These are phyloP conservation scores for Tolypocladium cylindrosporum DNA, from an alignment of 2,329 filamentous ascomycete genomes.

Conservation along the genomic window DNA sequence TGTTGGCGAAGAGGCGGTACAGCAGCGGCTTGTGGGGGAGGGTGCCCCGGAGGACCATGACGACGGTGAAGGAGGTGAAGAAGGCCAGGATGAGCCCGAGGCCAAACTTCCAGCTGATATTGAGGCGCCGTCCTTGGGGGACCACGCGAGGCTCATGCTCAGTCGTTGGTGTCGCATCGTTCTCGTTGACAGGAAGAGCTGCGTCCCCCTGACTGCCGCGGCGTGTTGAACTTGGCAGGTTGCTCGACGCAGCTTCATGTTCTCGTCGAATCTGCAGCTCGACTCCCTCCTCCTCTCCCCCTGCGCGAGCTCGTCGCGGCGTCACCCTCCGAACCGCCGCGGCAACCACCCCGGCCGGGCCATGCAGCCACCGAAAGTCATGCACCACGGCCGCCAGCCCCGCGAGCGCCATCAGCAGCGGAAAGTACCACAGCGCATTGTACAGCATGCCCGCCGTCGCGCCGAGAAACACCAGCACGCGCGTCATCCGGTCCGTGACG, in stretches of 20 bases:
- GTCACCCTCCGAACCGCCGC: slow-evolving; percentile 8
- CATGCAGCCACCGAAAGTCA: slow-evolving; percentile 43
- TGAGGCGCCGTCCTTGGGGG: not conserved
- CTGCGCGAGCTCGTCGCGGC: not conserved
- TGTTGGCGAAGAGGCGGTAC: slow-evolving; percentile 58
- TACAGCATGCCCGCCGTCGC: slow-evolving; percentile 59
- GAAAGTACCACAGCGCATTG: slow-evolving; percentile 68
- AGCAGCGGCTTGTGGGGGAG: slow-evolving; percentile 30
- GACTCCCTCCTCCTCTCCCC: not conserved
- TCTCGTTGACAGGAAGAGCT: slow-evolving; percentile 7
- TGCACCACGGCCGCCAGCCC: slow-evolving; percentile 43
- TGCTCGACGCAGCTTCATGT: no score
- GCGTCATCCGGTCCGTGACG: slow-evolving; percentile 53
- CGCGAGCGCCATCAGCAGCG: slow-evolving; percentile 46
- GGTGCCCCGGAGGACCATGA: slow-evolving; percentile 42
- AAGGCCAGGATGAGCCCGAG: slow-evolving; percentile 34
- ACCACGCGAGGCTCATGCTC: no score
- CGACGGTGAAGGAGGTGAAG: slow-evolving; percentile 42
- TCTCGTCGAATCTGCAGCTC: not conserved
- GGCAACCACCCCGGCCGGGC: no score
- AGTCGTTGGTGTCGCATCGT: slow-evolving; percentile 16
- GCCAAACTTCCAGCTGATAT: slow-evolving; percentile 36
- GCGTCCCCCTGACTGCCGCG: not conserved
- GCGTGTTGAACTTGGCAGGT: no score
- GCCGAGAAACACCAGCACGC: slow-evolving; percentile 53